A percentile compares a stretch with the other conserved stretches of the same genome.
These are phyloP conservation scores for Austroboletus novae-zelandiae DNA, from an alignment of 1,284 basidiomycete genomes.

Conservation along the genomic window DNA sequence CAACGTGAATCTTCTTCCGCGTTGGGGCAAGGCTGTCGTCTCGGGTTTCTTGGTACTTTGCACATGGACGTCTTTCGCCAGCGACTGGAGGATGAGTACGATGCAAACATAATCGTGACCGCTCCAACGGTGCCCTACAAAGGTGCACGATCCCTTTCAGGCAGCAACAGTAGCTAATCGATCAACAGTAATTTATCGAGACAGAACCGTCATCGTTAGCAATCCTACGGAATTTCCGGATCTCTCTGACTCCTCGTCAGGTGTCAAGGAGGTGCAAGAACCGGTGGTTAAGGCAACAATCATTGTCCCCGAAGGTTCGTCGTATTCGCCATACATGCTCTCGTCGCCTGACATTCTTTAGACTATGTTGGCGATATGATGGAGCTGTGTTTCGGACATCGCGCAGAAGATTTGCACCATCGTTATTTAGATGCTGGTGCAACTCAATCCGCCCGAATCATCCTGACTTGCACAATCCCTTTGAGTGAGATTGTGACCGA, in stretches of 20 bases:
- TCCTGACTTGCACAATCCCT: constrained; percentile 81
- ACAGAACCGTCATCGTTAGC: constrained; percentile 73
- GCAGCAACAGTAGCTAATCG: constrained; percentile 4
- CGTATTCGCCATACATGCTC: not conserved
- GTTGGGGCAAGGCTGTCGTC: constrained; percentile 91
- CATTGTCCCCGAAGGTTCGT: constrained; percentile 83
- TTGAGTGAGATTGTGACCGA: constrained; percentile 89
- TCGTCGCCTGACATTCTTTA: constrained; percentile 16
- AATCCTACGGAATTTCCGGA: constrained; percentile 95
- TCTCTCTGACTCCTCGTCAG: constrained; percentile 55
- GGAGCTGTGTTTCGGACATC: constrained; percentile 80
- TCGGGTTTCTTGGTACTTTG: constrained; percentile 94
- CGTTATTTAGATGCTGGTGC: constrained; percentile 70
- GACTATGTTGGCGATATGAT: constrained; percentile 92
- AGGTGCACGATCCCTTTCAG: constrained; percentile 43
- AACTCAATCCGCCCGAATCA: constrained; percentile 57
- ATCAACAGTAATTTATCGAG: constrained; percentile 65
- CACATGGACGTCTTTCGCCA: constrained; percentile 99
- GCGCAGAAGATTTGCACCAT: constrained; percentile 78
- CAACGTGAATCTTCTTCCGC: constrained; percentile 92
- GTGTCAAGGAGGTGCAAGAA: constrained; percentile 79
- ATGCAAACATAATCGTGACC: constrained; percentile 86
- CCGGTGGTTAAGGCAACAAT: constrained; percentile 90
- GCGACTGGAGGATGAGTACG: constrained; percentile 95
- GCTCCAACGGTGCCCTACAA: constrained; percentile 94